Evolutionary conservation across 1,284 basidiomycete species (phyloP).

Genomic region (Psilocybe mexicana): DNA sequence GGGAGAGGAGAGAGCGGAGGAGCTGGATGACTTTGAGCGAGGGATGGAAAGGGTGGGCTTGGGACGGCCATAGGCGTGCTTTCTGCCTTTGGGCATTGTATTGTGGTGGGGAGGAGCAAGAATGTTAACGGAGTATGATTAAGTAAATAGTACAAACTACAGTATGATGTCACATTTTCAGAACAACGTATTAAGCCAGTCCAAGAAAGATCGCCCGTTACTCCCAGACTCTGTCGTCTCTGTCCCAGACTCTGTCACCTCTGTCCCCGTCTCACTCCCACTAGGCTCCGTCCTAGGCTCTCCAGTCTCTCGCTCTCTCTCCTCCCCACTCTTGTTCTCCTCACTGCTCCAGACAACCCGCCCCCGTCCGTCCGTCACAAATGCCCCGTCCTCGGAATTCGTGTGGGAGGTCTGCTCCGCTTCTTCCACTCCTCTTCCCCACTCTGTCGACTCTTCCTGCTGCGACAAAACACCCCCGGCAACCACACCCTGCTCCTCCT

Average conservation of each 20-base stretch:
- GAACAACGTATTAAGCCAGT: constrained; percentile 18
- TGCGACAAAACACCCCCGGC: background rate
- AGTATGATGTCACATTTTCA: constrained; percentile 10
- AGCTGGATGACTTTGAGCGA: constrained; percentile 16
- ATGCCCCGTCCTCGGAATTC: constrained; percentile 39
- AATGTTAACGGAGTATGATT: background rate
- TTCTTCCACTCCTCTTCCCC: background rate
- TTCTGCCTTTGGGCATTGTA: constrained; percentile 31
- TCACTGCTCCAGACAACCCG: constrained; percentile 54
- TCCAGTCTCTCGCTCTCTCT: background rate
- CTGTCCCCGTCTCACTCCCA: background rate
- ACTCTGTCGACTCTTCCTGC: background rate
- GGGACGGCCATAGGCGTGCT: constrained; percentile 18
- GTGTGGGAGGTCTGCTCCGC: constrained; percentile 10
- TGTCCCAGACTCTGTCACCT: background rate
- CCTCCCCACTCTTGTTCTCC: constrained; percentile 8
- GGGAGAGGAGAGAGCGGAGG: constrained; percentile 9
- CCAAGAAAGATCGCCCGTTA: constrained; percentile 8
- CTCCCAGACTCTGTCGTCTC: constrained; percentile 1
- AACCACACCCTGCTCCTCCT: background rate
- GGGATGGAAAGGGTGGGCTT: constrained; percentile 30
- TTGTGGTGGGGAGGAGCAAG: constrained; percentile 14
- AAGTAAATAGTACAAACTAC: background rate
- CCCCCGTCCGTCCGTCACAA: constrained; percentile 56
- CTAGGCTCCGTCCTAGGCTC: background rate